Evolutionary conservation across 495 filamentous ascomycete genomes (phyloP), one percentile per base, ranked within the genome.

Genomic region (Articulospora tetracladia): DNA sequence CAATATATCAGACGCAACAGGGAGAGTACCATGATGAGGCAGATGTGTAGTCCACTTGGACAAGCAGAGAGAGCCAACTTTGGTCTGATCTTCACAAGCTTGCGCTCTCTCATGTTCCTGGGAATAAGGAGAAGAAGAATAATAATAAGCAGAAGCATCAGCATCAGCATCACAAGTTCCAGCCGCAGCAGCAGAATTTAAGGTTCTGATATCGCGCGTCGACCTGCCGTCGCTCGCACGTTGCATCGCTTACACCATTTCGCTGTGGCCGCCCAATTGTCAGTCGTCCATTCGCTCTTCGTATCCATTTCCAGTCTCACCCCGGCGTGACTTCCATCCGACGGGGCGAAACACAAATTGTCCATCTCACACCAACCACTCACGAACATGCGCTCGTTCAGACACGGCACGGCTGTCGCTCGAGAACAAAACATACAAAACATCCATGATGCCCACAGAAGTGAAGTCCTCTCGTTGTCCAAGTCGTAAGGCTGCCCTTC

Each of bases 391-490:
- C 39, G 3, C 8, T 44, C 39, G 39, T 44, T 44, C n/a, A 7
- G 39, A 44, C 39, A 44, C 39, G 39, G 39, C 39, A 44, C 30
- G 15, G 30, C 6, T 34, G 30, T 7, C n/a, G 39, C 4, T 3
- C 4, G 7, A 44, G 7, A 44, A 12, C 39, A 54, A n/a, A 25
- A 46, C 17, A 19, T 58, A 36, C 56, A 58, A 50, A 39, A 39
- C 12, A 28, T 51, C 56, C 8, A 58, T 51, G 56, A 47, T 50
- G 27, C 46, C 56, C 56, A 58, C 56, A 39, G 51, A 39, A 52
- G 44, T n/a, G 22, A 50, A n/a, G 28, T 36, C 13, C 3, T 50
- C 17, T 34, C 26, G 22, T 39, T 26, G n/a, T 58, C 49, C 46
- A 41, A 56, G 26, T 24, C 30, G 3, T 17, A 22, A 24, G 17